A percentile compares a stretch with the other conserved stretches of the same genome.
These are phyloP conservation scores for Colletotrichum paranaense DNA, from an alignment of 2,329 filamentous ascomycete species.

Conservation along the genomic window DNA sequence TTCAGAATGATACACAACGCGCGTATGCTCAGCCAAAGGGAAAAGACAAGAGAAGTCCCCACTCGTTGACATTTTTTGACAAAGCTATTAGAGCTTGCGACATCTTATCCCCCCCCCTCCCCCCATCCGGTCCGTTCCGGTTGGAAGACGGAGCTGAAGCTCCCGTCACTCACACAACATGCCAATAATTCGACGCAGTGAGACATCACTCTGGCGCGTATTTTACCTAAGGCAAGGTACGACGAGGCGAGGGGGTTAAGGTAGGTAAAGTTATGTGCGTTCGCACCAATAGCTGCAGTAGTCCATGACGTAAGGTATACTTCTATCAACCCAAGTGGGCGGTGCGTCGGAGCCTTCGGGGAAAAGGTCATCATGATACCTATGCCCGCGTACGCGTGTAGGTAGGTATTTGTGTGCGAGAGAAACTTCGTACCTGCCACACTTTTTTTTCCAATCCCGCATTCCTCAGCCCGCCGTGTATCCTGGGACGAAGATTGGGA, in stretches of 20 bases:
- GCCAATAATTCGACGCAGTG: conserved; percentile 2
- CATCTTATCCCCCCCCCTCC: background rate
- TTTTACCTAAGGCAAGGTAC: background rate
- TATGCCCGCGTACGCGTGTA: background rate
- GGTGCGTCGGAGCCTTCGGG: conserved; percentile 15
- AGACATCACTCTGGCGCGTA: conserved; percentile 3
- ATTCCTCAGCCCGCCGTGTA: conserved; percentile 20
- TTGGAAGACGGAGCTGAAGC: background rate
- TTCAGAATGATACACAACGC: background rate
- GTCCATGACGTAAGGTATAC: conserved; percentile 29
- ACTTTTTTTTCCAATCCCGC: background rate
- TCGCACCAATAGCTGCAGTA: background rate
- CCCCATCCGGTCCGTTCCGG: background rate
- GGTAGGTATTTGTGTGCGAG: background rate
- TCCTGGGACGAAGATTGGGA: conserved; percentile 1
- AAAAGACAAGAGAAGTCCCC: background rate
- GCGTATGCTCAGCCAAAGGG: background rate
- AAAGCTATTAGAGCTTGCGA: background rate
- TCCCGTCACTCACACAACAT: background rate
- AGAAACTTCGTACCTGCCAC: background rate
- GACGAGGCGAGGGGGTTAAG: background rate
- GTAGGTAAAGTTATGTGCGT: background rate
- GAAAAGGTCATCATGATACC: conserved; percentile 5
- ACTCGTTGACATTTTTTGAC: background rate
- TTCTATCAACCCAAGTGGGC: conserved; percentile 23